These are phyloP conservation scores for Solanum sitiens DNA, from an alignment of 257 asterid genomes.

Conservation along the genomic window DNA sequence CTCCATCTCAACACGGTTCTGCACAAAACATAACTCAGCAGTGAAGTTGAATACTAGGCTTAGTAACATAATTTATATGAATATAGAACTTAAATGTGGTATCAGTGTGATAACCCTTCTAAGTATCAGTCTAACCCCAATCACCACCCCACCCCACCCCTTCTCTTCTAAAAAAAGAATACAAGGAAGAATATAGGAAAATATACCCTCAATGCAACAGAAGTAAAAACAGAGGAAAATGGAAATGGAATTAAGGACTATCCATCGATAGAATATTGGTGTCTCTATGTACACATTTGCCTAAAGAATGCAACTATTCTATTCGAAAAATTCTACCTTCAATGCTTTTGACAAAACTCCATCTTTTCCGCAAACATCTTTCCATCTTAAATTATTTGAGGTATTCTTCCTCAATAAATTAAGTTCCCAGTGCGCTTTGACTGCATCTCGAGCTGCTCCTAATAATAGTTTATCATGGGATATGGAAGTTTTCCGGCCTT, in stretches of 20 bases:
- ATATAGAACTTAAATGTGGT: neutral
- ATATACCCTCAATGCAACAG: neutral
- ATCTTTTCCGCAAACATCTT: constrained; percentile 84
- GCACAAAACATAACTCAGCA: constrained; percentile 10
- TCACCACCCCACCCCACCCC: neutral
- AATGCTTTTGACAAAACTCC: constrained; percentile 72
- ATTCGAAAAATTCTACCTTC: constrained; percentile 37
- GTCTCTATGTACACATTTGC: neutral
- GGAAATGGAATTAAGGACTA: neutral
- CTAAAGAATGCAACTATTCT: neutral
- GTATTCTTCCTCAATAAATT: constrained; percentile 70
- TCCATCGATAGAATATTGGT: neutral
- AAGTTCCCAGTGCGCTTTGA: constrained; percentile 91
- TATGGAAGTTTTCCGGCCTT: constrained; percentile 74
- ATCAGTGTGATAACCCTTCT: neutral
- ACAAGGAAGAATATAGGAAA: neutral
- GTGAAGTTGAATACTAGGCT: neutral
- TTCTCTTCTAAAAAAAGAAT: neutral
- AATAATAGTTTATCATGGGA: constrained; percentile 94
- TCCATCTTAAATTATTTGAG: constrained; percentile 70
- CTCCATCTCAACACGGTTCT: constrained; percentile 90
- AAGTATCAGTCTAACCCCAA: neutral
- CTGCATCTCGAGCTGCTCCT: constrained; percentile 97
- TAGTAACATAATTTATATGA: neutral
- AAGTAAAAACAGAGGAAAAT: neutral